Conservation (phyloP, 2,329 filamentous ascomycete genomes). For the Claviceps sp. region DNA sequence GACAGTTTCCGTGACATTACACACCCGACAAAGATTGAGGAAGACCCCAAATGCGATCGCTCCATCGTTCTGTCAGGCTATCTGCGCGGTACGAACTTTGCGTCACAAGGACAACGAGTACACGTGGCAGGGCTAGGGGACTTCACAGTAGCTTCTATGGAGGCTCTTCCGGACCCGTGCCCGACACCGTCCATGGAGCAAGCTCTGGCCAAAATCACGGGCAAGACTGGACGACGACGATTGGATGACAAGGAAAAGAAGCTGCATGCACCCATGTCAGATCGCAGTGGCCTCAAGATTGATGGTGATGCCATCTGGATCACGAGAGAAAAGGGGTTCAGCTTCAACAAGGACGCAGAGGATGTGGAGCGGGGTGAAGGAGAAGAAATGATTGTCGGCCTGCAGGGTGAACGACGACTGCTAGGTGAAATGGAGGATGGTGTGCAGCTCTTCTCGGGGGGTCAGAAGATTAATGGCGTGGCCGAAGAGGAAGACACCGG, state of each 20-base stretch:
- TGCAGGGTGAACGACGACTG: constrained; percentile 71
- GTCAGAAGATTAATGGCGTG: constrained; percentile 50
- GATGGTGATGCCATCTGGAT: constrained; percentile 97
- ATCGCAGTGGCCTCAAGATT: constrained; percentile 88
- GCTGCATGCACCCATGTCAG: constrained; percentile 93
- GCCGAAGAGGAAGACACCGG: constrained; percentile 42
- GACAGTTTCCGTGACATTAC: constrained; percentile 95
- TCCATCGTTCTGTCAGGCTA: constrained; percentile 89
- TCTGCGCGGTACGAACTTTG: constrained; percentile 85
- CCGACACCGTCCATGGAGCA: constrained; percentile 87
- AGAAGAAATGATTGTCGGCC: constrained; percentile 82
- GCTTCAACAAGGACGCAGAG: constrained; percentile 56
- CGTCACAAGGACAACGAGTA: constrained; percentile 69
- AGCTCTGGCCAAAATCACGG: constrained; percentile 68
- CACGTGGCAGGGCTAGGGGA: constrained; percentile 91
- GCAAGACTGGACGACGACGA: constrained; percentile 66
- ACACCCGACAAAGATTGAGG: constrained; percentile 80
- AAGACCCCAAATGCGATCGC: constrained; percentile 78
- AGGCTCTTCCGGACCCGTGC: constrained; percentile 84
- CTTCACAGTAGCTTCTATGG: constrained; percentile 69
- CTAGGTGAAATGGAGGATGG: constrained; percentile 74
- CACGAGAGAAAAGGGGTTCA: constrained; percentile 56
- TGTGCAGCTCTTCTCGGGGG: constrained; percentile 73
- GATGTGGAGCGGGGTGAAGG: constrained; percentile 74
- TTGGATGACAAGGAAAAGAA: constrained; percentile 95